These are phyloP conservation scores for Mycena filopes DNA, from an alignment of 768 basidiomycete genomes.

Conservation along the genomic window DNA sequence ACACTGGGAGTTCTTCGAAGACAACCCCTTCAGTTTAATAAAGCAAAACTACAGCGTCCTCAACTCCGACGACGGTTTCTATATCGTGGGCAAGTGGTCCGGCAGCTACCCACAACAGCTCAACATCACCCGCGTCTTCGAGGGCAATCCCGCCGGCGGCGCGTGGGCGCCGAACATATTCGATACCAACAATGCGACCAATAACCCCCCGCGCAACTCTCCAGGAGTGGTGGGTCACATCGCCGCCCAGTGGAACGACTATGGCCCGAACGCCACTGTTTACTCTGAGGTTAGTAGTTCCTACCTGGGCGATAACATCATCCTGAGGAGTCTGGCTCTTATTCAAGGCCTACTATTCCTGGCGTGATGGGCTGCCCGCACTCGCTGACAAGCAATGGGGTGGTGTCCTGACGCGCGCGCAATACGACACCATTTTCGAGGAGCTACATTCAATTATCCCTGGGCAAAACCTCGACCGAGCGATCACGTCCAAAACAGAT, in stretches of 20 bases:
- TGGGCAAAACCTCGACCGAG: constrained; percentile 31
- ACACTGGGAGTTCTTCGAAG: constrained; percentile 36
- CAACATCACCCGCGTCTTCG: constrained; percentile 32
- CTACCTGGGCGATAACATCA: no score
- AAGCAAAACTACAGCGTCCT: constrained; percentile 21
- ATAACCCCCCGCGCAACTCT: constrained; percentile 29
- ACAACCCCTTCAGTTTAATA: constrained; percentile 23
- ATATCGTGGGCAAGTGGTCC: constrained; percentile 31
- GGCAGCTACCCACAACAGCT: constrained; percentile 33
- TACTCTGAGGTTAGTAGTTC: no score
- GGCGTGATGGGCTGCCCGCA: constrained; percentile 31
- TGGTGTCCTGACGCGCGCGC: constrained; percentile 22
- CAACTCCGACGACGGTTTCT: constrained; percentile 32
- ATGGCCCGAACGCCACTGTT: constrained; percentile 31
- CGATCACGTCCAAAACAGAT: constrained; percentile 30
- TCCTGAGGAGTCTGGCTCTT: no score
- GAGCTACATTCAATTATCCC: constrained; percentile 26
- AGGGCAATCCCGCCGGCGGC: constrained; percentile 31
- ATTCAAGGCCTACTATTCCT: constrained; percentile 33
- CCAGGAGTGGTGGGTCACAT: constrained; percentile 27
- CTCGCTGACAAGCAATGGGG: constrained; percentile 37
- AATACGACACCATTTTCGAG: constrained; percentile 28
- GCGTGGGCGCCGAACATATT: constrained; percentile 30
- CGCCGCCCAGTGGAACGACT: constrained; percentile 34
- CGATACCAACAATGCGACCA: constrained; percentile 32